These are phyloP conservation scores for Populus nigra DNA, from an alignment of 345 rosid species.

Conservation along the genomic window DNA sequence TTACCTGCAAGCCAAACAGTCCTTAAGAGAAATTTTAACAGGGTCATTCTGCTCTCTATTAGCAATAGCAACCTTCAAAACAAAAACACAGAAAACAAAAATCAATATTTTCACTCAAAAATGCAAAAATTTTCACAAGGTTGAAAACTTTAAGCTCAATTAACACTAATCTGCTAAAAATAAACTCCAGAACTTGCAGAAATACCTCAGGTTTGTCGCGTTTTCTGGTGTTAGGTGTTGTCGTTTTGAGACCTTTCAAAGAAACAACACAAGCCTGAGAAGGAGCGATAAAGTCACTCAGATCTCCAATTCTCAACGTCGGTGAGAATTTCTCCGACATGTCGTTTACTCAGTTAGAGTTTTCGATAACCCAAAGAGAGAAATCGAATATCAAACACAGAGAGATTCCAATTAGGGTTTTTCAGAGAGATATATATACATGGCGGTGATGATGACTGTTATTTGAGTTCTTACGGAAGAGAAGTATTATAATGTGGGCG, in stretches of 20 bases:
- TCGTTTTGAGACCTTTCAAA: slow-evolving; percentile 47
- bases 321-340: slow-evolving; percentile 95
- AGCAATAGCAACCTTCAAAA: slow-evolving; percentile 47
- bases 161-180: not conserved
- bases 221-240: slow-evolving; percentile 27
- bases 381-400: not conserved
- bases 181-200: not conserved
- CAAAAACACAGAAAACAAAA: not conserved
- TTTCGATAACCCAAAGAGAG: not conserved
- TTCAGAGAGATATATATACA: not conserved
- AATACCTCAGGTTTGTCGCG: slow-evolving; percentile 59
- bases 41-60: slow-evolving; percentile 52
- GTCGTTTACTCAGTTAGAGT: not conserved
- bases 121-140: not conserved
- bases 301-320: slow-evolving; percentile 82
- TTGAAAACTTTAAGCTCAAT: not conserved
- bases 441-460: not conserved
- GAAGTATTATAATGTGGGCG: not conserved
- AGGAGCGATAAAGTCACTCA: slow-evolving; percentile 89
- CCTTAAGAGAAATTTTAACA: slow-evolving; percentile 91
- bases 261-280: slow-evolving; percentile 86
- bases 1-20: slow-evolving; percentile 95
- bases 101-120: not conserved
- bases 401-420: not conserved
- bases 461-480: not conserved